Evolutionary conservation across 257 asterid genomes (phyloP), one percentile per base, ranked within the genome.

Genomic region (Pogostemon cablin): DNA sequence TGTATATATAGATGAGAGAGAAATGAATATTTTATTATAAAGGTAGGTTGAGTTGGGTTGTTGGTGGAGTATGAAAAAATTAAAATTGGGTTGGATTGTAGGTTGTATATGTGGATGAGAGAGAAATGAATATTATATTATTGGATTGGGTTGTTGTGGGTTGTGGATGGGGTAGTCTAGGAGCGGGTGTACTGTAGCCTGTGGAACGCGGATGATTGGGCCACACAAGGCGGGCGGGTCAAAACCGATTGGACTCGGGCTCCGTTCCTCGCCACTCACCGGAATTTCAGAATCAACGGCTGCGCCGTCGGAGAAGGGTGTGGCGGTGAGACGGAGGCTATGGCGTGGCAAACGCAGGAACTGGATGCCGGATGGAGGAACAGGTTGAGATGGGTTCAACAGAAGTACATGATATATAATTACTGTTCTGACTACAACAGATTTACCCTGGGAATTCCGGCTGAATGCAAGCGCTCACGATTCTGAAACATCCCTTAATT

Each of bases 171-270:
- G 32, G 1, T 25, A 25, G 32, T 1, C 32, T 25, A 25, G 1
- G 32, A 15, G 91, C 73, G 79, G 42, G 80, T 86, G 3, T 61
- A 71, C 71, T 78, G 87, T 84, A 86, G 91, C 84, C 42, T 86
- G 32, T 86, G 91, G 88, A 81, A 82, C 5, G 90, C 90, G 0
- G 90, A 85, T 6, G 87, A 82, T 3, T 85, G 87, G 87, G 90
- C 86, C 3, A 86, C 86, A 6, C 90, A 81, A 35, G 90, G 88
- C 7, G 90, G 88, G 3, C 75, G 77, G 2, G 76, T 85, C 3
- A 85, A 85, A 75, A 85, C 90, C 2, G 85, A 85, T 46, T 85
- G 86, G 86, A 42, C 85, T 9, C 50, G 69, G 20, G 85, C 86
- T 52, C 91, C 91, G 5, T 86, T 86, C 52, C 44, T 58, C 0